Evolutionary conservation across 129 eudicot genomes (phyloP).

Genomic region (Ambrosia trifida): DNA sequence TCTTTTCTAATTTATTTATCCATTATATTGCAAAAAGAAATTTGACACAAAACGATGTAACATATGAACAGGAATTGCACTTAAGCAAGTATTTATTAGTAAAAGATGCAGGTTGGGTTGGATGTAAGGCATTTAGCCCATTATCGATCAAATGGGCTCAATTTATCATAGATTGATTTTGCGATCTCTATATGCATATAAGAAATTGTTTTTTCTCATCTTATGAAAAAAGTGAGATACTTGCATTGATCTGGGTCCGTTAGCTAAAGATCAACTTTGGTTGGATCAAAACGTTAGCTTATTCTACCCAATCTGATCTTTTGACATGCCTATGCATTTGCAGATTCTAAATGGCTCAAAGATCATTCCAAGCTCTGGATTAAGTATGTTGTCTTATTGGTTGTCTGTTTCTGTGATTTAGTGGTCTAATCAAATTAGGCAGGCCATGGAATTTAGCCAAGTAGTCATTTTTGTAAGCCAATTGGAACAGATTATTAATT

Average conservation of each 20-base stretch:
- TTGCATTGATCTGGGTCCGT: neutral
- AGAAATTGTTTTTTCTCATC: neutral
- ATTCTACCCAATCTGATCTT: neutral
- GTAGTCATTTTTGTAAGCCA: neutral
- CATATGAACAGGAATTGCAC: neutral
- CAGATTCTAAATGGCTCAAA: neutral
- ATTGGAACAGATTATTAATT: neutral
- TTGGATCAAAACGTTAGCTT: neutral
- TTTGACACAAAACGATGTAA: neutral
- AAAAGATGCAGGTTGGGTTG: constrained; percentile 5
- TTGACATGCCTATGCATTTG: neutral
- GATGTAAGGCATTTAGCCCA: neutral
- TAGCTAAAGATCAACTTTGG: neutral
- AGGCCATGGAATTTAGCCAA: neutral
- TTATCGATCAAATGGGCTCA: neutral
- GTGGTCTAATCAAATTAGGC: neutral
- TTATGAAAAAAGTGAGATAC: neutral
- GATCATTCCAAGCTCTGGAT: constrained; percentile 1
- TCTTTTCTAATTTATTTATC: neutral
- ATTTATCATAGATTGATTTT: neutral
- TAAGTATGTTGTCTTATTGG: neutral
- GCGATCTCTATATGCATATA: neutral
- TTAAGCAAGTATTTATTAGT: constrained; percentile 1
- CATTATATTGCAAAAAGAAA: neutral
- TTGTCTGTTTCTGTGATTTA: neutral